These are phyloP conservation scores for Suzukiozyma palmioleophila DNA, from an alignment of 1,139 yeast genomes.

Conservation along the genomic window DNA sequence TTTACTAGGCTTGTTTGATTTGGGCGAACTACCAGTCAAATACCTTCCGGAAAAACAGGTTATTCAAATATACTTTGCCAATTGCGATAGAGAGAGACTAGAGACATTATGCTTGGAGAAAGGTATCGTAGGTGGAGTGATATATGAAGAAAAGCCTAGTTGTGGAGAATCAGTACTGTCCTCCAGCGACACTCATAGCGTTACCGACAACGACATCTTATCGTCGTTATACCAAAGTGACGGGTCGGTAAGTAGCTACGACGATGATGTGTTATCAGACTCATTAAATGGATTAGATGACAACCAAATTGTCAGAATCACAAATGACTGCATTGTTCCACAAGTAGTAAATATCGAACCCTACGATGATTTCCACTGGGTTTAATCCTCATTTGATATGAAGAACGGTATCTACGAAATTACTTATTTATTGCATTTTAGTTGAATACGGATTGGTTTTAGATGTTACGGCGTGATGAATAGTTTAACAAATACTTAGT, in stretches of 20 bases:
- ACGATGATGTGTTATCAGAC: constrained; percentile 2
- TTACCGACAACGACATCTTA: constrained; percentile 1
- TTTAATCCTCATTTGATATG: constrained; percentile 1
- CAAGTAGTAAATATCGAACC: not conserved
- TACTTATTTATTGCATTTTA: constrained; percentile 1
- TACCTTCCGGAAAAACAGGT: constrained; percentile 28
- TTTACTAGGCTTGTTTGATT: constrained; percentile 34
- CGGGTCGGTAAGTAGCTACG: not conserved
- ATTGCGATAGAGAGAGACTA: constrained; percentile 48
- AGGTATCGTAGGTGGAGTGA: constrained; percentile 47
- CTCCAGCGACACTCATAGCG: not conserved
- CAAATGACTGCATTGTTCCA: not conserved
- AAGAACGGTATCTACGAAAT: not conserved
- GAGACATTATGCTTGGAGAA: constrained; percentile 47
- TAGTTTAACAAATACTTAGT: no score
- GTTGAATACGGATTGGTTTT: not conserved
- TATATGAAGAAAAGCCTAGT: constrained; percentile 25
- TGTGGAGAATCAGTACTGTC: constrained; percentile 3
- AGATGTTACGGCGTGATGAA: not conserved
- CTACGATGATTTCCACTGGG: constrained; percentile 4
- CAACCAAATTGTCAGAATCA: constrained; percentile 1
- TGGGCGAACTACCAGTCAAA: constrained; percentile 50
- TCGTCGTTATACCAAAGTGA: constrained; percentile 2
- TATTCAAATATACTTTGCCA: constrained; percentile 54
- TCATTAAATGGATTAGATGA: not conserved